These are phyloP conservation scores for Crassisporium funariophilum DNA, from an alignment of 768 basidiomycete genomes.

Conservation along the genomic window DNA sequence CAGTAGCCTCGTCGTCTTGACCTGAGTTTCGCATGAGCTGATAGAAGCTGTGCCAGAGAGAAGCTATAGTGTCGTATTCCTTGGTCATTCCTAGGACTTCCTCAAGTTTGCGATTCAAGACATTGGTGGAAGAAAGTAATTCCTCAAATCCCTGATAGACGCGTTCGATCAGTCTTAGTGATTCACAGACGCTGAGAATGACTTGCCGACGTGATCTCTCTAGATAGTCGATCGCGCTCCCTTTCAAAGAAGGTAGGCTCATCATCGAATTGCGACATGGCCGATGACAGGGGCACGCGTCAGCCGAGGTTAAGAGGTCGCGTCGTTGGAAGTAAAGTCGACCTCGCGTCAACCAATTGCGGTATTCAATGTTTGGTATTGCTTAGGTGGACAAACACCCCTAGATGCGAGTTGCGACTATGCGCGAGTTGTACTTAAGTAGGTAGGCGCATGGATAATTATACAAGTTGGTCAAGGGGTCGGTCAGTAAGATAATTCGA, in stretches of 20 bases:
- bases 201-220: conserved; percentile 73
- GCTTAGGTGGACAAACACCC: too few relatives aligned
- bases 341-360: too few relatives aligned
- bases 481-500: too few relatives aligned
- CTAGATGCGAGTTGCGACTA: too few relatives aligned
- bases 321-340: not conserved
- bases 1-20: conserved; percentile 32
- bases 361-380: too few relatives aligned
- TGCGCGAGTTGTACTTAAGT: too few relatives aligned
- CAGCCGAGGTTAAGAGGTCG: not conserved
- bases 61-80: conserved; percentile 88
- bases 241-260: conserved; percentile 73
- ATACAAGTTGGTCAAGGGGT: too few relatives aligned
- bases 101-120: conserved; percentile 87
- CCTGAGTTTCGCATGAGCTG: conserved; percentile 66
- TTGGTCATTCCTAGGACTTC: conserved; percentile 91
- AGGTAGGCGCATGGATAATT: too few relatives aligned
- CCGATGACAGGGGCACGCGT: not conserved
- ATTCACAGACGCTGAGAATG: not conserved
- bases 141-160: conserved; percentile 78
- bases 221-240: conserved; percentile 73
- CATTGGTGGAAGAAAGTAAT: conserved; percentile 80
- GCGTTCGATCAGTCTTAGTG: conserved; percentile 22
- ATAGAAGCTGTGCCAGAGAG: conserved; percentile 82
- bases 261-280: conserved; percentile 43